A percentile compares a stretch with the other conserved stretches of the same genome.
Conservation (phyloP, 169 alveolate genomes). For the Eimeria praecox region DNA sequence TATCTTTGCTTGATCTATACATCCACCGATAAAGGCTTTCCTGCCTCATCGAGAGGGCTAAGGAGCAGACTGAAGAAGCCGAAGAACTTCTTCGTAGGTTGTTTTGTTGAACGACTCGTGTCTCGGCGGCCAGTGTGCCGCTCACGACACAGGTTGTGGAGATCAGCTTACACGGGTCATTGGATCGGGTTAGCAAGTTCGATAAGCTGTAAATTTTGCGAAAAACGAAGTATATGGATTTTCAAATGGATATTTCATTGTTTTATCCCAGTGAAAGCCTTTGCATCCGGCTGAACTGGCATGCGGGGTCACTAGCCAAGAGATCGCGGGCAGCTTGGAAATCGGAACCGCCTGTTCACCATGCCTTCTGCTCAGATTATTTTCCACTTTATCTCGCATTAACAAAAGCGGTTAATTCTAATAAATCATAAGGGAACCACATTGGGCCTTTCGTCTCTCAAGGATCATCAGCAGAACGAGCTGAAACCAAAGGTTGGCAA, state of each 20-base stretch:
- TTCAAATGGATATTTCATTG: neutral
- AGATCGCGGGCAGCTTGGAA: neutral
- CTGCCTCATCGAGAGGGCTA: neutral
- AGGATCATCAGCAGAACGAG: neutral
- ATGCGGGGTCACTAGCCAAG: slow-evolving; percentile 19
- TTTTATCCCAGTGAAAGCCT: neutral
- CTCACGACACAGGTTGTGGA: neutral
- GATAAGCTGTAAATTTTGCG: neutral
- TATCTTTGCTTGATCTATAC: neutral
- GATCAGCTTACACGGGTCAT: neutral
- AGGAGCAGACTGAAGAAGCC: neutral
- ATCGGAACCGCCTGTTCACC: neutral
- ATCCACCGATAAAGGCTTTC: neutral
- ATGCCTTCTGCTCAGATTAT: neutral
- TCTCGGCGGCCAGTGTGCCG: neutral
- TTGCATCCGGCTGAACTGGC: neutral
- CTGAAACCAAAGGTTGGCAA: no score
- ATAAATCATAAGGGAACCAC: neutral
- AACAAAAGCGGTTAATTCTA: neutral
- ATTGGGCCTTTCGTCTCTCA: neutral
- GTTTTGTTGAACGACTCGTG: neutral
- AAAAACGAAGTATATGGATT: neutral
- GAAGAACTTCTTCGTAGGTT: neutral
- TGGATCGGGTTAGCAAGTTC: neutral
- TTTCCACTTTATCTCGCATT: neutral